These are phyloP conservation scores for Coleophoma crateriformis DNA, from an alignment of 2,329 filamentous ascomycete genomes.

Conservation along the genomic window DNA sequence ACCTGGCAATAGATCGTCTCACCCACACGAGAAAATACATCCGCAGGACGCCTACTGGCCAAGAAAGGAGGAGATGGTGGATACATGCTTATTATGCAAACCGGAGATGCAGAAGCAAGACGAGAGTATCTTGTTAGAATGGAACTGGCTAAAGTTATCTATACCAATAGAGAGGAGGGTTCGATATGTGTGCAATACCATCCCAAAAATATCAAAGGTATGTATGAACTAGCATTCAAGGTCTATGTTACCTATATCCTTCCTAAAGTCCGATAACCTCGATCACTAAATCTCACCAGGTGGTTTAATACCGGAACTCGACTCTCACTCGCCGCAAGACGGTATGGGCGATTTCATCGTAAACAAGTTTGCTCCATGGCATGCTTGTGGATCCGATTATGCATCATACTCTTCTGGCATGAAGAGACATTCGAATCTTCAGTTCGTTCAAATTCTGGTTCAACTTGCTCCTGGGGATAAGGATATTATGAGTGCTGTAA, in stretches of 20 bases:
- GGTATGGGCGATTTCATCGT: conserved; percentile 17
- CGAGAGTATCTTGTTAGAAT: conserved; percentile 30
- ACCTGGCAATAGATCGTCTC: conserved; percentile 25
- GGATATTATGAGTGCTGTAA: conserved; percentile 28
- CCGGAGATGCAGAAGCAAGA: conserved; percentile 29
- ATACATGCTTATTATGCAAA: conserved; percentile 45
- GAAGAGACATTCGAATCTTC: conserved; percentile 26
- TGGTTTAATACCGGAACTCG: conserved; percentile 13
- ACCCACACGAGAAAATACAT: conserved; percentile 30
- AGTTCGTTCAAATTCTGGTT: conserved; percentile 28
- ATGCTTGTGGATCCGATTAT: conserved; percentile 33
- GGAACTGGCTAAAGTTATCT: conserved; percentile 31
- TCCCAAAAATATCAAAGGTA: conserved; percentile 30
- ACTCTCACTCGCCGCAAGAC: conserved; percentile 5
- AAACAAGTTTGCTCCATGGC: conserved; percentile 36
- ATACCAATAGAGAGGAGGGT: conserved; percentile 26
- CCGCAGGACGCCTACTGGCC: conserved; percentile 32
- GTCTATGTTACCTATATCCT: no score
- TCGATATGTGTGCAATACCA: conserved; percentile 36
- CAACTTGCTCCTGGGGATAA: conserved; percentile 30
- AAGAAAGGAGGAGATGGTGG: conserved; percentile 35
- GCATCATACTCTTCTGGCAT: conserved; percentile 29
- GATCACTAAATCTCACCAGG: no score
- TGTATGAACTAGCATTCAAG: no score
- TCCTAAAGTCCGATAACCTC: no score